These are phyloP conservation scores for Arctium lappa DNA, from an alignment of 129 eudicot genomes.

Conservation along the genomic window DNA sequence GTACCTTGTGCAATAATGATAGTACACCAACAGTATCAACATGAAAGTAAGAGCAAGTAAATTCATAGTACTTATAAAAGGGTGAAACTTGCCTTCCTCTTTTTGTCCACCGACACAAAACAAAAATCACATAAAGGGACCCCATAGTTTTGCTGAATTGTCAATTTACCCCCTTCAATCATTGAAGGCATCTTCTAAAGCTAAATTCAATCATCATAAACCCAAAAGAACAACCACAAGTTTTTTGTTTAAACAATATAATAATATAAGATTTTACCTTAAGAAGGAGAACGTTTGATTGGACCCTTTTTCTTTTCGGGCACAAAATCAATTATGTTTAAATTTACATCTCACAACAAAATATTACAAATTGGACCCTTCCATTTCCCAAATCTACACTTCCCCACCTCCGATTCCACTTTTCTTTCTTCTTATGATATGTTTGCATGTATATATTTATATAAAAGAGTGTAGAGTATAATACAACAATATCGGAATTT, in stretches of 20 bases:
- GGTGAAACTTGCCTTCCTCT: slow-evolving; percentile 11
- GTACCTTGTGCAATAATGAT: slow-evolving; percentile 19
- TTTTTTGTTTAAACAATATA: background rate
- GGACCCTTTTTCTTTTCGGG: slow-evolving; percentile 40
- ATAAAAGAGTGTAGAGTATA: slow-evolving; percentile 31
- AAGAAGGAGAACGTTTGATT: slow-evolving; percentile 16
- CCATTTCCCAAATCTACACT: slow-evolving; percentile 33
- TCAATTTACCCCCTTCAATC: slow-evolving; percentile 30
- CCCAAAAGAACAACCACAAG: background rate
- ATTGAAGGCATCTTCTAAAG: slow-evolving; percentile 37
- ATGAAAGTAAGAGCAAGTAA: slow-evolving; percentile 33
- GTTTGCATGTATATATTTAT: slow-evolving; percentile 27
- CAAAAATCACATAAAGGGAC: slow-evolving; percentile 8
- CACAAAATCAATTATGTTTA: slow-evolving; percentile 28
- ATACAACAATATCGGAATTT: slow-evolving; percentile 28
- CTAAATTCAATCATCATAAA: slow-evolving; percentile 23
- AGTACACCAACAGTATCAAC: slow-evolving; percentile 22
- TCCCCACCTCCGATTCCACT: slow-evolving; percentile 26
- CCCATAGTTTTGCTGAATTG: slow-evolving; percentile 10
- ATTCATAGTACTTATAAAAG: slow-evolving; percentile 14
- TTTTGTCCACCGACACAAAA: slow-evolving; percentile 43
- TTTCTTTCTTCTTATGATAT: slow-evolving; percentile 25
- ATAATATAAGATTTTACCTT: background rate
- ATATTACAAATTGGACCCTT: slow-evolving; percentile 28
- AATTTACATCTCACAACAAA: slow-evolving; percentile 32